Conservation (phyloP, 371 early-diverging fungal genomes). For the Mortierella sp. region DNA sequence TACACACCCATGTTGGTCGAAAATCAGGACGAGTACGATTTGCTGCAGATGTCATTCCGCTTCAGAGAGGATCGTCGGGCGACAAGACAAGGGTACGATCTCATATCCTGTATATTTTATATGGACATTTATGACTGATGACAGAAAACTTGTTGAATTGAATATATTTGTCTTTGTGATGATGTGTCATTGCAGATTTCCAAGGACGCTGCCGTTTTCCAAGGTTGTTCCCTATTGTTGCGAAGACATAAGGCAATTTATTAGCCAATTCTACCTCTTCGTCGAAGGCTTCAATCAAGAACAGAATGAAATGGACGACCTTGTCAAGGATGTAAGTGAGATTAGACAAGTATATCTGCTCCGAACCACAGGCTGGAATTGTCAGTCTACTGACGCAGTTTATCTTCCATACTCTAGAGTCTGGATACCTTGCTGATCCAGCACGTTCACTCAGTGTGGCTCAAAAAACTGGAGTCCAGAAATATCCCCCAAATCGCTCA, state of each 20-base stretch:
- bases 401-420: slow-evolving; percentile 59
- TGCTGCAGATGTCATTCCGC: slow-evolving; percentile 57
- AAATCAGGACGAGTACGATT: slow-evolving; percentile 71
- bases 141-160: no score
- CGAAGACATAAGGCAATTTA: slow-evolving; percentile 76
- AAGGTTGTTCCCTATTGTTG: slow-evolving; percentile 83
- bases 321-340: slow-evolving; percentile 76
- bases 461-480: slow-evolving; percentile 72
- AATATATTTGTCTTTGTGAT: no score
- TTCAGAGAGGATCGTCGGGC: slow-evolving; percentile 57
- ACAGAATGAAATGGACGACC: slow-evolving; percentile 89
- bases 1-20: slow-evolving; percentile 86
- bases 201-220: slow-evolving; percentile 85
- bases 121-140: no score
- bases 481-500: slow-evolving; percentile 85
- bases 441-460: slow-evolving; percentile 77
- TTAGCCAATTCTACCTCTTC: slow-evolving; percentile 86
- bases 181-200: slow-evolving; percentile 68
- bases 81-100: slow-evolving; percentile 50
- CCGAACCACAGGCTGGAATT: no score
- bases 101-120: no score
- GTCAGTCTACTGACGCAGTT: neutral
- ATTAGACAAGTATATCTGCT: neutral
- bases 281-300: slow-evolving; percentile 87
- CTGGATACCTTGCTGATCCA: slow-evolving; percentile 83